Evolutionary conservation across 2,329 filamentous ascomycete genomes (phyloP), one percentile per base, ranked within the genome.

Genomic region (Talaromyces verruculosus): DNA sequence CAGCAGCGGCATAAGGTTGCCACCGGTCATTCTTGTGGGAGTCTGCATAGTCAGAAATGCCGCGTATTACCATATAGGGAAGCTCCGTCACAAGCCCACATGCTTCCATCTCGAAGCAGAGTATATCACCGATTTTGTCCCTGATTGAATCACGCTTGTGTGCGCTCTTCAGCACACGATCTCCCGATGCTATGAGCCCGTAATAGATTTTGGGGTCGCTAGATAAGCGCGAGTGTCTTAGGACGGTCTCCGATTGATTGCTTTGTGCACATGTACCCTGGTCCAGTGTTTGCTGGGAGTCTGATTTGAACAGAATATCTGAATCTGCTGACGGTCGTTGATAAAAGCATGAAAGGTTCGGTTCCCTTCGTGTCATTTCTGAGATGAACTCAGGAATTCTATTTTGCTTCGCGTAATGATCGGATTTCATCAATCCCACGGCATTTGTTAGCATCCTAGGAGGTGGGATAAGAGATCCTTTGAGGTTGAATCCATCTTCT

Each of bases 101-200:
- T 25, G 68, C 68, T 59, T 70, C 68, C 69, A 68, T 72, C 43
- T 72, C 71, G 41, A 72, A 72, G 30, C 70, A 70, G 19, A 72
- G 60, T n/a, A 63, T 55, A 4, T 69, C 63, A 5, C 43, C 47
- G 4, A 35, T 53, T 66, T 11, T 28, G 39, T 33, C 19, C n/a
- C 41, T 60, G 22, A 51, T 65, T 35, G 41, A 35, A 59, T 72
- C 69, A 22, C 71, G 61, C 13, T 37, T 55, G 5, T 17, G 55
- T 3, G 61, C 65, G 64, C 66, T 43, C 33, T 68, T 70, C 17
- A 73, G 62, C 10, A 72, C 49, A 11, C 37, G 57, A 58, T 71
- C 69, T 25, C 69, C 71, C 3, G 71, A 73, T 1, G 68, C 71
- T 30, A 73, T 71, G 3, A 65, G 65, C 7, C 72, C 71, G 45